Evolutionary conservation across 768 basidiomycete genomes (phyloP).

Genomic region (Tephrocybe rancida): DNA sequence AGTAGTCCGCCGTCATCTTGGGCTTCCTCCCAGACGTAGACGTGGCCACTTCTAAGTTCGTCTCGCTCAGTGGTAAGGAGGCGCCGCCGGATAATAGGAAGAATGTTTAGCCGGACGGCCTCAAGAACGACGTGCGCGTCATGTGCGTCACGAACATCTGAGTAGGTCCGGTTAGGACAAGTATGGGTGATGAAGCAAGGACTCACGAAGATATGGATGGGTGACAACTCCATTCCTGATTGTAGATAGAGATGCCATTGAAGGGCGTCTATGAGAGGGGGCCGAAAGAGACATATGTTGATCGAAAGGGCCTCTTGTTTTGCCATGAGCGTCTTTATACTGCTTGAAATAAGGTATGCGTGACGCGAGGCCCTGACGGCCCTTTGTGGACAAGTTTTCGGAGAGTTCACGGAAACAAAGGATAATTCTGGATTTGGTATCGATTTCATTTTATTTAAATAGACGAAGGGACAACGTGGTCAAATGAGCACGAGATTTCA

Average conservation of each 20-base stretch:
- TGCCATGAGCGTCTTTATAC: conserved; percentile 22
- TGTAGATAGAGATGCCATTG: conserved; percentile 20
- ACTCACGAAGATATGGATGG: conserved; percentile 50
- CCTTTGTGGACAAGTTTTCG: conserved; percentile 29
- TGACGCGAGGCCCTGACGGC: conserved; percentile 27
- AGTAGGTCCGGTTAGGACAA: background rate
- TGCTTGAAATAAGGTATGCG: conserved; percentile 25
- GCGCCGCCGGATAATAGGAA: conserved; percentile 73
- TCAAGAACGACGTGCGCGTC: conserved; percentile 79
- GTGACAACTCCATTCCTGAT: conserved; percentile 38
- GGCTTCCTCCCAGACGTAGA: conserved; percentile 88
- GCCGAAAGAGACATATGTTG: conserved; percentile 19
- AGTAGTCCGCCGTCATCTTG: conserved; percentile 71
- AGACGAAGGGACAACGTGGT: conserved; percentile 15
- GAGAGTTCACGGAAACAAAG: conserved; percentile 41
- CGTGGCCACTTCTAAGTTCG: conserved; percentile 68
- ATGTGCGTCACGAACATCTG: conserved; percentile 79
- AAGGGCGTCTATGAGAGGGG: conserved; percentile 21
- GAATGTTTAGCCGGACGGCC: conserved; percentile 68
- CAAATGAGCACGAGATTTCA: no score
- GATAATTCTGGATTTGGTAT: conserved; percentile 18
- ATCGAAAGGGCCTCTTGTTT: conserved; percentile 16
- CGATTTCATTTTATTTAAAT: conserved; percentile 13
- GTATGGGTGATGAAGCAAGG: background rate
- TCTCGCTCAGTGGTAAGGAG: conserved; percentile 73